A percentile compares a stretch with the other conserved stretches of the same genome.
Conservation (phyloP, 805 yeast species). For the Ogataea allantospora region DNA sequence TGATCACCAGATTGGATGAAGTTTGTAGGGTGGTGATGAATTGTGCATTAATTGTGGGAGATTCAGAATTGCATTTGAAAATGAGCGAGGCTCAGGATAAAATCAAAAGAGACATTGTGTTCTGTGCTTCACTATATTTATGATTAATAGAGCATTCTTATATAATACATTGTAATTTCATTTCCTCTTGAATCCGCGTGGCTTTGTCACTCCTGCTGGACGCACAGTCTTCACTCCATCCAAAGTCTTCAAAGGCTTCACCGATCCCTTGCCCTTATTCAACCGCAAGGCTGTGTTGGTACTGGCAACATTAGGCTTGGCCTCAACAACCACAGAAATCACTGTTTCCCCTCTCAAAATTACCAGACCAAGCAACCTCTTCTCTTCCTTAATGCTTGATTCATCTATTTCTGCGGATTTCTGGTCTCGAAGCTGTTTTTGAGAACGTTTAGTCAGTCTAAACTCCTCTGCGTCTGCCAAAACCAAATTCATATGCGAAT, state of each 20-base stretch:
- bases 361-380: constrained; percentile 74
- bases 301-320: constrained; percentile 45
- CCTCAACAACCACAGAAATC: constrained; percentile 67
- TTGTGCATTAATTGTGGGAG: constrained; percentile 94
- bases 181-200: constrained; percentile 21
- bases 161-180: constrained; percentile 1
- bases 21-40: constrained; percentile 91
- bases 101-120: constrained; percentile 94
- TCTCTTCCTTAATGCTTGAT: constrained; percentile 54
- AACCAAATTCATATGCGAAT: constrained; percentile 84
- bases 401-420: constrained; percentile 28
- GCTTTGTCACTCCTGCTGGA: constrained; percentile 22
- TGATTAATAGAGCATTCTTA: constrained; percentile 31
- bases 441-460: constrained; percentile 65
- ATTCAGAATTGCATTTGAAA: constrained; percentile 81
- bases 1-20: constrained; percentile 90
- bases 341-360: constrained; percentile 88
- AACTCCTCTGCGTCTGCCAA: constrained; percentile 82
- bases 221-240: constrained; percentile 21
- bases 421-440: constrained; percentile 20
- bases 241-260: constrained; percentile 29
- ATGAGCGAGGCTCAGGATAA: constrained; percentile 91
- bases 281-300: constrained; percentile 33
- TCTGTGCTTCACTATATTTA: constrained; percentile 90
- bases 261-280: constrained; percentile 33